Evolutionary conservation across 257 asterid genomes (phyloP).

Genomic region (Eucommia ulmoides): DNA sequence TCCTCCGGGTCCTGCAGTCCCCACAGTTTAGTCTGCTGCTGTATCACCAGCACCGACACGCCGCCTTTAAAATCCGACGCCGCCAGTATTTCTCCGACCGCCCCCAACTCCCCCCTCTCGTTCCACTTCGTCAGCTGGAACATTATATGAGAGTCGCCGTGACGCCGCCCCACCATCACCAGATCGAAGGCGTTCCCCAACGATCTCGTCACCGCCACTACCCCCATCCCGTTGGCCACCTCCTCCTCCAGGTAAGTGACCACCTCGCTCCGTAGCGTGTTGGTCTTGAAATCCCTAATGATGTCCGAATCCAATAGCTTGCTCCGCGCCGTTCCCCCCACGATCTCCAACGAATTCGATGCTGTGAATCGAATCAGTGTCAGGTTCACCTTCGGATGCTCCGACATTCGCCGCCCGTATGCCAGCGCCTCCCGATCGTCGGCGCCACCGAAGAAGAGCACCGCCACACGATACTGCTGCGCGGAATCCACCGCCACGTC

Average conservation of each 20-base stretch:
- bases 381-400: slow-evolving; percentile 21
- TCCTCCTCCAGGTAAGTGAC: slow-evolving; percentile 25
- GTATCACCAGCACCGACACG: slow-evolving; percentile 43
- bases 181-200: slow-evolving; percentile 27
- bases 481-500: slow-evolving; percentile 25
- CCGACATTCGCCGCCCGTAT: slow-evolving; percentile 33
- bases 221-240: slow-evolving; percentile 34
- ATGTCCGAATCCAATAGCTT: slow-evolving; percentile 41
- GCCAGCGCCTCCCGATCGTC: slow-evolving; percentile 65
- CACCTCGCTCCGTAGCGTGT: slow-evolving; percentile 14
- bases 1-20: slow-evolving; percentile 59
- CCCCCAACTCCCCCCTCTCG: slow-evolving; percentile 41
- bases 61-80: slow-evolving; percentile 29
- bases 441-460: slow-evolving; percentile 49
- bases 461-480: no score
- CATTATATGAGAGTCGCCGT: slow-evolving; percentile 31
- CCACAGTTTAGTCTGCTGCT: slow-evolving; percentile 53
- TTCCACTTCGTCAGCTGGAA: slow-evolving; percentile 30
- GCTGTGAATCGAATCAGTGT: slow-evolving; percentile 23
- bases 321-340: slow-evolving; percentile 49
- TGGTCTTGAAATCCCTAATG: slow-evolving; percentile 20
- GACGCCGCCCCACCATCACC: slow-evolving; percentile 60
- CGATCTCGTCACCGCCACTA: slow-evolving; percentile 25
- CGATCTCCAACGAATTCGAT: slow-evolving; percentile 15
- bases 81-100: slow-evolving; percentile 32